Conservation (phyloP, 2,329 filamentous ascomycete genomes). For the Leptographium lundbergii region DNA sequence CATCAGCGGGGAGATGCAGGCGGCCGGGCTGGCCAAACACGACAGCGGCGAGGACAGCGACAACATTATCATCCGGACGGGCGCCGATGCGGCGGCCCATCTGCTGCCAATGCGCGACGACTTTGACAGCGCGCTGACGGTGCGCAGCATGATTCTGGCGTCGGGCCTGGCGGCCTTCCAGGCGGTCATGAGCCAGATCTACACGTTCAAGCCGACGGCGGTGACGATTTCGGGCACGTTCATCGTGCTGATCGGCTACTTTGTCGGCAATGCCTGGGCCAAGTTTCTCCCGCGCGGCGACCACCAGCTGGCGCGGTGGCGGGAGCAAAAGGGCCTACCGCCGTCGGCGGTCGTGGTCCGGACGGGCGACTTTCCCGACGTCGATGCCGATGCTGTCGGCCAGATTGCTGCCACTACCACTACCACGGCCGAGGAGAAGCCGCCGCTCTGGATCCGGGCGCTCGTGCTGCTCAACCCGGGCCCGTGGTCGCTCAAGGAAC, state of each 20-base stretch:
- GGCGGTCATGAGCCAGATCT: constrained; percentile 43
- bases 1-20: too few species aligned
- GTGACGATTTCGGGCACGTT: constrained; percentile 38
- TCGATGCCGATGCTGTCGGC: too few species aligned
- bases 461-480: constrained; percentile 36
- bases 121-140: constrained; percentile 35
- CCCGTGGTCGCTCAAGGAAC: constrained; percentile 42
- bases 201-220: constrained; percentile 29
- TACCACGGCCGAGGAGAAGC: constrained; percentile 14
- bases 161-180: constrained; percentile 38
- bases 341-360: too few species aligned
- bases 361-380: too few species aligned
- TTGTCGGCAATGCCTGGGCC: constrained; percentile 36
- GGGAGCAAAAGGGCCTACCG: constrained; percentile 11
- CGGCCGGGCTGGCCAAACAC: too few species aligned
- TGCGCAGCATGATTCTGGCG: constrained; percentile 38
- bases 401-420: constrained; percentile 15
- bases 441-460: constrained; percentile 27
- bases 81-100: constrained; percentile 34
- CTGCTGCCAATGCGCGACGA: constrained; percentile 41
- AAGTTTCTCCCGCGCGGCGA: constrained; percentile 38
- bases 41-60: not conserved
- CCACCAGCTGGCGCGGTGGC: constrained; percentile 32
- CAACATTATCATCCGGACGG: constrained; percentile 36
- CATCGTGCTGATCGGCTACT: constrained; percentile 44